Conservation (phyloP, 2,329 filamentous ascomycete species). For the Penicillium sp. region DNA sequence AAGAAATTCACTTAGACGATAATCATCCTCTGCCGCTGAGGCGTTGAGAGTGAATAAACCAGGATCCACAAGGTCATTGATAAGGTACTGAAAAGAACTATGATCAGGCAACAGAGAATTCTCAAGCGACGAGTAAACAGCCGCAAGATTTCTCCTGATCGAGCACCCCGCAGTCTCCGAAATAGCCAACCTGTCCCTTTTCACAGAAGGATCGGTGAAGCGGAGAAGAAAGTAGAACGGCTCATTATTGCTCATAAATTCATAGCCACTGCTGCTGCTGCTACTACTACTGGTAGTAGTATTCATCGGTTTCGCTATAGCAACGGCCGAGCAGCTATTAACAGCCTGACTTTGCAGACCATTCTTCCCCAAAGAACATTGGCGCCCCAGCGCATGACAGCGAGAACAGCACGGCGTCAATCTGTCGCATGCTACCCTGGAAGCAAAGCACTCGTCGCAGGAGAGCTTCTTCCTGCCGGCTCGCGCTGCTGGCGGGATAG, state of each 20-base stretch:
- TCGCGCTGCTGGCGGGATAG: constrained; percentile 23
- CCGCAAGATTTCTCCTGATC: constrained; percentile 24
- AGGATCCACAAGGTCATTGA: background rate
- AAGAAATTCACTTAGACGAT: background rate
- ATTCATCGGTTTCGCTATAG: background rate
- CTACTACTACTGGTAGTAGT: background rate
- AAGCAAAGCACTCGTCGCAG: constrained; percentile 25
- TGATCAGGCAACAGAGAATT: constrained; percentile 21
- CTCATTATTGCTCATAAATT: constrained; percentile 7
- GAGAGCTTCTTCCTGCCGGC: constrained; percentile 28
- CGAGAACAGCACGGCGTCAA: constrained; percentile 24
- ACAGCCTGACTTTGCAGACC: background rate
- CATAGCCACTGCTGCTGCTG: background rate
- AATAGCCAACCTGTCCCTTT: constrained; percentile 27
- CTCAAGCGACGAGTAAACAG: constrained; percentile 25
- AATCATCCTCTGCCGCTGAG: background rate
- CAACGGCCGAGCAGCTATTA: background rate
- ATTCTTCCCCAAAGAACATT: constrained; percentile 19
- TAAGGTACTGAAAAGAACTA: constrained; percentile 14
- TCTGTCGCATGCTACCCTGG: constrained; percentile 26
- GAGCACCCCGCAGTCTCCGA: constrained; percentile 29
- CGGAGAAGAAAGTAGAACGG: constrained; percentile 27
- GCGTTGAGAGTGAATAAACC: background rate
- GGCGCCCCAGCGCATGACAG: constrained; percentile 19
- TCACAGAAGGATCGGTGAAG: constrained; percentile 25